Conservation (phyloP, 1,139 yeast genomes). For the Candida sp. region DNA sequence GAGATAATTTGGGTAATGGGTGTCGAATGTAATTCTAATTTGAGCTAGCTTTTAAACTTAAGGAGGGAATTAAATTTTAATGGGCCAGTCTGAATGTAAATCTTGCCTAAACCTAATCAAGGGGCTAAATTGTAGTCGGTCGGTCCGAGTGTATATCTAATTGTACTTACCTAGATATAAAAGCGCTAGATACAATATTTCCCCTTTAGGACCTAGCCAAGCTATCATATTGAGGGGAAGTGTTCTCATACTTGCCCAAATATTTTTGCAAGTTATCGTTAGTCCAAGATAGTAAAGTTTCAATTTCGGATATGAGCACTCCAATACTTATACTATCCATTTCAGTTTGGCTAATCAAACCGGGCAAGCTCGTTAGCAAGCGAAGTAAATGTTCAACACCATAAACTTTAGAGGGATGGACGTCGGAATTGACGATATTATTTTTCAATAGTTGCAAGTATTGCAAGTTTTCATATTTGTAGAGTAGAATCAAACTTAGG, state of each 20-base stretch:
- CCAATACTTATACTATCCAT: conserved; percentile 79
- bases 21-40: no score
- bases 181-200: no score
- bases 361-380: conserved; percentile 75
- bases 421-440: conserved; percentile 22
- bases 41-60: no score
- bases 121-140: no score
- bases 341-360: conserved; percentile 68
- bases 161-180: no score
- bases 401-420: conserved; percentile 44
- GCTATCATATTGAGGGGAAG: conserved; percentile 63
- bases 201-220: conserved; percentile 23
- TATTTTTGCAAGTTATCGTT: conserved; percentile 45
- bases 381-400: conserved; percentile 80
- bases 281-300: conserved; percentile 52
- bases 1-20: no score
- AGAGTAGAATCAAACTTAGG: conserved; percentile 69
- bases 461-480: conserved; percentile 84
- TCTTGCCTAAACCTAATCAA: no score
- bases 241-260: conserved; percentile 46
- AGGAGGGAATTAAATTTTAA: no score
- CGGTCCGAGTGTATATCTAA: no score
- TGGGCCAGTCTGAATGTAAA: no score
- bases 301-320: conserved; percentile 40
- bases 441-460: conserved; percentile 50